Conservation (phyloP, 2,329 filamentous ascomycete species). For the Ceratocystis huliohia region DNA sequence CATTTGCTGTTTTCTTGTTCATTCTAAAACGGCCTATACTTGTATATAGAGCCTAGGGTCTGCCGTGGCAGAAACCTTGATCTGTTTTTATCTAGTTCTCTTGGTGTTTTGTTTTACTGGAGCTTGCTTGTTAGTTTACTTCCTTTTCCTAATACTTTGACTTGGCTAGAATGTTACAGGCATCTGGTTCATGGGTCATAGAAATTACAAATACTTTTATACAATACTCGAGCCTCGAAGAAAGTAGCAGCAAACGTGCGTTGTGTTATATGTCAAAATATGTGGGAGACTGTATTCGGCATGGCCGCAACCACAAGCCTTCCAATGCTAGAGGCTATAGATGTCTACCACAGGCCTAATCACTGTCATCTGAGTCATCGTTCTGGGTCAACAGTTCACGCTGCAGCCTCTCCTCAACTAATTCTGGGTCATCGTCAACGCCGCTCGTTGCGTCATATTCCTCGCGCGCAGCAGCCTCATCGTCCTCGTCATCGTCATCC, state of each 20-base stretch:
- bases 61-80: neutral
- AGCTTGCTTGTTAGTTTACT: neutral
- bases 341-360: constrained; percentile 28
- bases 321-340: neutral
- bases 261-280: neutral
- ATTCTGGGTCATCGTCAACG: constrained; percentile 34
- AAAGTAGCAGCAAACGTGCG: neutral
- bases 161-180: neutral
- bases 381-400: constrained; percentile 44
- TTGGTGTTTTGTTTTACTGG: neutral
- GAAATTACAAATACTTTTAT: neutral
- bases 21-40: constrained; percentile 5
- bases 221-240: no score
- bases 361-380: constrained; percentile 47
- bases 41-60: constrained; percentile 3
- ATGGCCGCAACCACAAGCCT: no score
- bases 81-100: neutral
- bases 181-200: neutral
- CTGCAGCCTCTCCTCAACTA: constrained; percentile 38
- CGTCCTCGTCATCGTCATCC: constrained; percentile 32
- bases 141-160: neutral
- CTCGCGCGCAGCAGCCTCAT: constrained; percentile 26
- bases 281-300: neutral
- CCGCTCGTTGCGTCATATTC: constrained; percentile 27
- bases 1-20: neutral